phyloP scores from a whole-genome alignment of 768 basidiomycete species.

The Suillus occidentalis region DNA sequence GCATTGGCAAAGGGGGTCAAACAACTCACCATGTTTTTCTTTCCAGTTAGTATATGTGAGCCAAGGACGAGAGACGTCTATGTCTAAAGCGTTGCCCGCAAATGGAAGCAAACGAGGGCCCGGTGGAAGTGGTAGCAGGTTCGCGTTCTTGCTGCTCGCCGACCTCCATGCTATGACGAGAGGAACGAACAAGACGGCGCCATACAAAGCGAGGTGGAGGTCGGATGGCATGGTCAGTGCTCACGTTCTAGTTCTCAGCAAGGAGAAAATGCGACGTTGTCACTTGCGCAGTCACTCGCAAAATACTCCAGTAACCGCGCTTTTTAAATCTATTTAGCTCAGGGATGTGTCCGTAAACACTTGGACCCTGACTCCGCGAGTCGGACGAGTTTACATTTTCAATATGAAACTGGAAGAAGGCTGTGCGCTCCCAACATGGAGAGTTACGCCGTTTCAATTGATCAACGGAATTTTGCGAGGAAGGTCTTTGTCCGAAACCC shows the following conservation, averaged over 20 bases:
- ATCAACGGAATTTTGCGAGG: too few relatives aligned
- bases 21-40: constrained; percentile 10
- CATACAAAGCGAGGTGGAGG: neutral
- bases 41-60: constrained; percentile 18
- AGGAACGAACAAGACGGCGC: neutral
- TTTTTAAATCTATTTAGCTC: too few relatives aligned
- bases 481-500: too few relatives aligned
- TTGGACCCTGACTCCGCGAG: too few relatives aligned
- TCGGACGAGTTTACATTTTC: too few relatives aligned
- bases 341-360: too few relatives aligned
- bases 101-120: constrained; percentile 16
- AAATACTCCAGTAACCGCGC: too few relatives aligned
- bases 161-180: neutral
- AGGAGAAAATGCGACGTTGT: too few relatives aligned
- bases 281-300: too few relatives aligned
- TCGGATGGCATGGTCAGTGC: neutral
- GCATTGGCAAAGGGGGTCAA: neutral
- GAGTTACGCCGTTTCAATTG: too few relatives aligned
- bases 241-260: neutral
- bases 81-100: constrained; percentile 13
- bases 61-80: constrained; percentile 10
- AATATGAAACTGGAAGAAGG: too few relatives aligned
- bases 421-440: too few relatives aligned
- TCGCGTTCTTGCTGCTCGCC: neutral
- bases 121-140: constrained; percentile 10